Base-by-base conservation (phyloP, 176 grass and related monocot species). In the Chloris gayana region DNA sequence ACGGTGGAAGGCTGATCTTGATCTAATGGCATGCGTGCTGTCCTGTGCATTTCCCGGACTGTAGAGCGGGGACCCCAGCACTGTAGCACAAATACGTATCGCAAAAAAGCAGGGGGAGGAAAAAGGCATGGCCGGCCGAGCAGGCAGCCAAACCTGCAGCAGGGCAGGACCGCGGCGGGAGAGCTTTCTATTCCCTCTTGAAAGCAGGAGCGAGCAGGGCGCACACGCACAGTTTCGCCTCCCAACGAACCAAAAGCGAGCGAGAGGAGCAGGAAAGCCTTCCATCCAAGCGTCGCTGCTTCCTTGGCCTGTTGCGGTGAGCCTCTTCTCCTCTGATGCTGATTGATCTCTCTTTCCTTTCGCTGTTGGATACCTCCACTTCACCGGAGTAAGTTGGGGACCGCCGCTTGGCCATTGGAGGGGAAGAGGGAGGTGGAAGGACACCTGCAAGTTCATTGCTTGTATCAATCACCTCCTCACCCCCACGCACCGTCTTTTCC, bases 291-390 rank as follows among this genome's bases (percentile, higher is more conserved):
- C 32, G 27, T 21, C 76, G 61, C 72, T 87, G 86, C 81, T 46
- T 61, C 49, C 74, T 80, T 89, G 77, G 82, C 69, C 21, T 10
- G 68, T 71, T 86, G 79, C 86, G 63, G 89, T 89, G 86, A 92
- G 73, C 31, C 64, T 69, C 59, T 15, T 83, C 6, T 39, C 37
- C 38, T 32, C 67, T 42, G 21, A 22, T 54, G 18, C 50, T 54
- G 50, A 21, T 33, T 64, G 29, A 81, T 75, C 82, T 64, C 83
- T 33, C 69, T 15, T 19, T 63, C 42, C 49, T 73, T 27, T 72
- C 49, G 33, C 73, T 25, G 39, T 82, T 81, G 79, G 63, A 45
- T 87, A 64, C 71, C 70, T 70, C 84, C 79, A 38, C 62, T 66
- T 70, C 67, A 69, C 59, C 64, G 27, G 62, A 1, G 34, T 18